Conservation (phyloP, 352 stramenopile species). For the Plasmopara muralis region DNA sequence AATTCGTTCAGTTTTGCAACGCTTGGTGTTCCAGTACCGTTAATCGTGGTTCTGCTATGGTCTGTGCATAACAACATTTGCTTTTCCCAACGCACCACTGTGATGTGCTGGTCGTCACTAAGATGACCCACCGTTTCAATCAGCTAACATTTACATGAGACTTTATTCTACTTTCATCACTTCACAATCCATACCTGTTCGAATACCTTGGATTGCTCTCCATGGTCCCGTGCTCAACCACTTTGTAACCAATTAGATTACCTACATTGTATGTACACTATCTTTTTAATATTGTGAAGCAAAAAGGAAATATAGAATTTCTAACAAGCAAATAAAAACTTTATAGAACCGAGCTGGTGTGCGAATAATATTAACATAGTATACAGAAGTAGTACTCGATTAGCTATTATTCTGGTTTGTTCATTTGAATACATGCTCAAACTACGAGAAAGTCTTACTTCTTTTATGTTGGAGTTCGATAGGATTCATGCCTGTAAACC, state of each 20-base stretch:
- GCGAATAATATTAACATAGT: conserved; percentile 15
- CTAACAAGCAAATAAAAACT: too few species aligned
- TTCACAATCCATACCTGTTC: conserved; percentile 15
- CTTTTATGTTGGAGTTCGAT: too few species aligned
- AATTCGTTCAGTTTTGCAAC: background rate
- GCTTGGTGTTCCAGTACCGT: conserved; percentile 1
- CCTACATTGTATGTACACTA: background rate
- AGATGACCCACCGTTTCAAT: conserved; percentile 12
- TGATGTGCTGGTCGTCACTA: conserved; percentile 10
- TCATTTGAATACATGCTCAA: too few species aligned
- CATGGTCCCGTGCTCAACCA: conserved; percentile 15
- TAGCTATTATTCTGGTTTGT: too few species aligned
- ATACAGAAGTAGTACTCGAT: too few species aligned
- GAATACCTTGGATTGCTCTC: conserved; percentile 15
- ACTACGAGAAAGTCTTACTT: too few species aligned
- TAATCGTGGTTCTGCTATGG: conserved; percentile 19
- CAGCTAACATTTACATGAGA: conserved; percentile 8
- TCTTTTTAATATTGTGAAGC: conserved; percentile 8
- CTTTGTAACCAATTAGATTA: conserved; percentile 3
- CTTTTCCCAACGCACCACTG: conserved; percentile 14
- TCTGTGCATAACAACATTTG: conserved; percentile 11
- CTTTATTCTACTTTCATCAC: background rate
- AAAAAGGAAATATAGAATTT: background rate
- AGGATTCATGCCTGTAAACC: too few species aligned
- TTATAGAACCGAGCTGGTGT: conserved; percentile 17